Base-by-base conservation (phyloP, 2,329 filamentous ascomycete species). In the Fusarium sp. region DNA sequence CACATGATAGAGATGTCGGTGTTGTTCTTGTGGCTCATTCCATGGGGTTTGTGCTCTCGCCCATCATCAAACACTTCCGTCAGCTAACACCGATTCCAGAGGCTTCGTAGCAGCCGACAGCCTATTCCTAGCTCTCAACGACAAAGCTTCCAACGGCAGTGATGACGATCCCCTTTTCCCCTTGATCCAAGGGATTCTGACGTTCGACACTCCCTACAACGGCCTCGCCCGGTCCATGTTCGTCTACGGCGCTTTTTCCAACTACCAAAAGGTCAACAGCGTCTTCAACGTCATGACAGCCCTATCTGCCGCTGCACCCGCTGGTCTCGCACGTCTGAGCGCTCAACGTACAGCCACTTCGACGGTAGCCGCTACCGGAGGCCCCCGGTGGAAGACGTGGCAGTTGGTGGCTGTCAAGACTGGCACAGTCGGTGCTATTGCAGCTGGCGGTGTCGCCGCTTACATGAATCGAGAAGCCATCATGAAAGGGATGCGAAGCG, bases 141-240 rank as follows among this genome's bases (percentile, higher is more conserved):
- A 93, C 71, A 85, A 89, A 64, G 85, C 87, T 0, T 76, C 71
- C 39, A 76, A 78, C n/a, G 62, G 77, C 28, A 68, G 71, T 2
- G 74, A 79, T 8, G 70, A 72, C 1, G 63, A 73, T 3, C 86
- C 90, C 51, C 89, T 94, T 79, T 97, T 97, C 78, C 94, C 94
- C 0, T 88, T 93, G 57, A 91, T 97, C 63, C 91, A 94, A 75
- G 94, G 92, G 52, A 86, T 97, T 15, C 84, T 97, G 36, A 89
- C 93, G 7, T 96, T 96, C 74, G 94, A 97, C 79, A 97, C 94
- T 0, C 94, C 94, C 0, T 97, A 91, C 79, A 90, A 94, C 61
- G 91, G 91, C 7, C 85, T 89, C 15, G 85, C 87, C 3, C 80
- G 87, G 12, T 86, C 85, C 51, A 88, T 89, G 86, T 89, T 89